A percentile compares a stretch with the other conserved stretches of the same genome.
phyloP scores from a whole-genome alignment of 305 asterid species.

The Solanum chacoense region DNA sequence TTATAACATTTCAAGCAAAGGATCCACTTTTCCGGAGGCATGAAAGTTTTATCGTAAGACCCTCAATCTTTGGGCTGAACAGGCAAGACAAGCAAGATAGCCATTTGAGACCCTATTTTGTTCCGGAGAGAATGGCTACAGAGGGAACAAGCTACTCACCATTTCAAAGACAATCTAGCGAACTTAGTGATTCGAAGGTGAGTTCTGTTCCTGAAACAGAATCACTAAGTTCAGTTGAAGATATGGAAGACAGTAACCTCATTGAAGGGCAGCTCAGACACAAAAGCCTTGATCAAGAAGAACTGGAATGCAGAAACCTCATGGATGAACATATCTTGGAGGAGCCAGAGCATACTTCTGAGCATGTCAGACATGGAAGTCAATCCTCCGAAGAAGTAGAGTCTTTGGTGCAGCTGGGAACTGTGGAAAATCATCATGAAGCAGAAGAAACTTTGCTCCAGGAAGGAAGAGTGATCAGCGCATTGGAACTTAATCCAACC shows the following conservation, averaged over 20 bases:
- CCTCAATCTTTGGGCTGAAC: slow-evolving; percentile 47
- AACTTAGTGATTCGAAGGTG: slow-evolving; percentile 60
- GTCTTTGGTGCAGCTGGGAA: not conserved
- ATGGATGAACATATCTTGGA: not conserved
- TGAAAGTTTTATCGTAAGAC: slow-evolving; percentile 62
- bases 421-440: slow-evolving; percentile 11
- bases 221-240: slow-evolving; percentile 50
- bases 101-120: slow-evolving; percentile 52
- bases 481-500: slow-evolving; percentile 12
- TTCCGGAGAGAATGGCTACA: slow-evolving; percentile 34
- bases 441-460: not conserved
- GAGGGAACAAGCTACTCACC: slow-evolving; percentile 47
- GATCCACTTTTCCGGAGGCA: slow-evolving; percentile 54
- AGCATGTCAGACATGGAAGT: slow-evolving; percentile 68
- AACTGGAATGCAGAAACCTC: not conserved
- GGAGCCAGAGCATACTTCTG: slow-evolving; percentile 25
- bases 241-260: slow-evolving; percentile 24
- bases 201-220: slow-evolving; percentile 69
- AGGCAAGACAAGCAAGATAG: slow-evolving; percentile 38
- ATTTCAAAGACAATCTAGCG: slow-evolving; percentile 55
- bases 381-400: slow-evolving; percentile 45
- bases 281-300: slow-evolving; percentile 10
- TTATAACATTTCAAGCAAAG: slow-evolving; percentile 34
- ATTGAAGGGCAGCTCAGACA: slow-evolving; percentile 16
- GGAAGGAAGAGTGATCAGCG: slow-evolving; percentile 13